Conservation (phyloP, 2,329 filamentous ascomycete species). For the Aspergillus niger region DNA sequence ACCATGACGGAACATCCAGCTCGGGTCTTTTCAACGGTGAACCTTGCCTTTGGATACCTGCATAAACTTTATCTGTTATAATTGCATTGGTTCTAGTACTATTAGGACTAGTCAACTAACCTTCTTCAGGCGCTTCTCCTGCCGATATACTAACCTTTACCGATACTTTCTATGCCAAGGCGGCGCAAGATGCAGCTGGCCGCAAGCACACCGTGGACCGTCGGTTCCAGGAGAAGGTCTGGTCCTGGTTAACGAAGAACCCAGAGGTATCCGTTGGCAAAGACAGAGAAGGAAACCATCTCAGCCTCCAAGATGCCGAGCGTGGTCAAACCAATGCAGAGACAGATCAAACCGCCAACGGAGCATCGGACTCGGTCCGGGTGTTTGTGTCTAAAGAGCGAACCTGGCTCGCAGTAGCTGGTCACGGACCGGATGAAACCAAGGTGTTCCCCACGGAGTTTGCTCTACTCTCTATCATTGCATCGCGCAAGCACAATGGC, state of each 20-base stretch:
- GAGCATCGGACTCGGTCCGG: constrained; percentile 24
- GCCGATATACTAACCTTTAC: constrained; percentile 39
- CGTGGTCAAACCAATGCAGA: constrained; percentile 9
- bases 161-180: constrained; percentile 38
- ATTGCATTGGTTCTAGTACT: background rate
- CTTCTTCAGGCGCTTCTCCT: constrained; percentile 36
- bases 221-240: constrained; percentile 55
- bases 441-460: constrained; percentile 59
- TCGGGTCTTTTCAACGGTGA: background rate
- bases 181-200: constrained; percentile 21
- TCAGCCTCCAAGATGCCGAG: constrained; percentile 46
- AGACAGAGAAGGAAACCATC: constrained; percentile 42
- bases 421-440: constrained; percentile 59
- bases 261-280: constrained; percentile 57
- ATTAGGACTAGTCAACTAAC: background rate
- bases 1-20: background rate
- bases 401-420: constrained; percentile 62
- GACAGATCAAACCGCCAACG: constrained; percentile 1
- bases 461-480: constrained; percentile 60
- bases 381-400: constrained; percentile 58
- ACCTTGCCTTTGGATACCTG: background rate
- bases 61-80: background rate
- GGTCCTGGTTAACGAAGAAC: constrained; percentile 59
- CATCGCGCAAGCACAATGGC: constrained; percentile 54
- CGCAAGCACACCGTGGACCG: constrained; percentile 47